Evolutionary conservation across 2,329 filamentous ascomycete species (phyloP).

Genomic region (Colletotrichum limetticola): DNA sequence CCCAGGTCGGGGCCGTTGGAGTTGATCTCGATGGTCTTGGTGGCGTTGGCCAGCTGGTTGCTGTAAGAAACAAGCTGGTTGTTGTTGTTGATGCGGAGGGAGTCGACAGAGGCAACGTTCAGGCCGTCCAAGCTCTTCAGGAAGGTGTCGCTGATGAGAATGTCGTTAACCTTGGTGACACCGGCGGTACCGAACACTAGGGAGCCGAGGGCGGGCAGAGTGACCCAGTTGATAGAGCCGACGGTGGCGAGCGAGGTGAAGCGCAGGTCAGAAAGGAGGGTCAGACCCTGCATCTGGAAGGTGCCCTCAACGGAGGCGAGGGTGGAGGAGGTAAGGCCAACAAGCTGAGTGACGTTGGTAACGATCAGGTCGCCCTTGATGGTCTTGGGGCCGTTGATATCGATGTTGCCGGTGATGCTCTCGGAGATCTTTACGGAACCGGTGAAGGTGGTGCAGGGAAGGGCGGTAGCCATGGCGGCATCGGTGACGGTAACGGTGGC

Average conservation of each 20-base stretch:
- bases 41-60: conserved; percentile 82
- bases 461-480: conserved; percentile 67
- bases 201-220: conserved; percentile 70
- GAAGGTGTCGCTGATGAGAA: conserved; percentile 88
- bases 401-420: conserved; percentile 65
- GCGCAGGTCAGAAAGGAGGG: conserved; percentile 73
- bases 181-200: conserved; percentile 61
- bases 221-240: conserved; percentile 75
- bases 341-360: conserved; percentile 70
- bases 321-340: conserved; percentile 68
- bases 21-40: conserved; percentile 75
- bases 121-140: conserved; percentile 83
- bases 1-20: conserved; percentile 81
- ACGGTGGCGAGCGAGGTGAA: conserved; percentile 75
- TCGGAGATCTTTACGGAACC: conserved; percentile 75
- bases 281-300: conserved; percentile 78
- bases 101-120: conserved; percentile 77
- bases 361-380: conserved; percentile 69
- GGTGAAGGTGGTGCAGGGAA: conserved; percentile 76
- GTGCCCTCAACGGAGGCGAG: conserved; percentile 73
- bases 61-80: conserved; percentile 78
- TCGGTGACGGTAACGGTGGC: conserved; percentile 68
- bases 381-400: conserved; percentile 68
- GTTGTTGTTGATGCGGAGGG: conserved; percentile 93
- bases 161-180: conserved; percentile 73